These are phyloP conservation scores for Erucastrum elatum DNA, from an alignment of 345 rosid genomes.

Conservation along the genomic window DNA sequence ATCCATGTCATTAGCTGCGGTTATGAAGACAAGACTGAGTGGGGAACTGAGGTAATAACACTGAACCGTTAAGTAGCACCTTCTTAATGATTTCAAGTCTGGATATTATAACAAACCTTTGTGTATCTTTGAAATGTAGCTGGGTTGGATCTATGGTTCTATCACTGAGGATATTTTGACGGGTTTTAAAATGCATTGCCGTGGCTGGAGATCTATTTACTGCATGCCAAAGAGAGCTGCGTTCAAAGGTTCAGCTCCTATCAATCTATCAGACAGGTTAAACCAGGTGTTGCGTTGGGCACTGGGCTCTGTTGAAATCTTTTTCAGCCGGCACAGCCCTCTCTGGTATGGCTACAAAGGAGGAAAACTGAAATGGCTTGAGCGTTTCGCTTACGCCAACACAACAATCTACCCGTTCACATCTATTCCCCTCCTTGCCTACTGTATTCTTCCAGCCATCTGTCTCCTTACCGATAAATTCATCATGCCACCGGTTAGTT, in stretches of 20 bases:
- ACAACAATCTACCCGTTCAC: slow-evolving; percentile 97
- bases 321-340: slow-evolving; percentile 94
- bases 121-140: slow-evolving; percentile 48
- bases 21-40: slow-evolving; percentile 97
- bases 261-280: slow-evolving; percentile 90
- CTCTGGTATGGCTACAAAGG: slow-evolving; percentile 85
- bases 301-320: slow-evolving; percentile 97
- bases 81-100: not conserved
- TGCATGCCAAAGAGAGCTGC: slow-evolving; percentile 93
- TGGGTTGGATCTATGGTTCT: slow-evolving; percentile 98
- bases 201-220: slow-evolving; percentile 98
- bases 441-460: slow-evolving; percentile 85
- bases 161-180: slow-evolving; percentile 96
- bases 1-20: slow-evolving; percentile 98
- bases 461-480: slow-evolving; percentile 95
- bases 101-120: slow-evolving; percentile 6
- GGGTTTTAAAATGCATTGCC: slow-evolving; percentile 98
- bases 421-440: slow-evolving; percentile 86
- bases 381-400: slow-evolving; percentile 84
- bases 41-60: slow-evolving; percentile 85
- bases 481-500: slow-evolving; percentile 80
- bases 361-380: slow-evolving; percentile 94
- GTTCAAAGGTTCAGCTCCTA: slow-evolving; percentile 97
- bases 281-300: slow-evolving; percentile 99
- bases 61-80: not conserved